Conservation (phyloP, 2,329 filamentous ascomycete species). For the Pseudogymnoascus sp. region DNA sequence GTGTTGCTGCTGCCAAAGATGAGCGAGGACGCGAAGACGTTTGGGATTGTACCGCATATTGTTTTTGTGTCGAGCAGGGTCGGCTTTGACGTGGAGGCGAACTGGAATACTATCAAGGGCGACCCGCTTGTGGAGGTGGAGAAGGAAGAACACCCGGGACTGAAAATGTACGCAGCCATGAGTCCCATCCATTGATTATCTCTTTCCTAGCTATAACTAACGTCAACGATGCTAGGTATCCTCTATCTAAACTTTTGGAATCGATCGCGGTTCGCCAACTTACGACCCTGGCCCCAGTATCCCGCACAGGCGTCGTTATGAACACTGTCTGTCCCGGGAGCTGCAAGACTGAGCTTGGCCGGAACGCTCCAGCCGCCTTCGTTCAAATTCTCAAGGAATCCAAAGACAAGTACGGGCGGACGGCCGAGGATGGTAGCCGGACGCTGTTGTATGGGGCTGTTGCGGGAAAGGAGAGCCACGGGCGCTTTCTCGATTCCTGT, state of each 20-base stretch:
- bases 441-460: slow-evolving; percentile 26
- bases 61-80: slow-evolving; percentile 15
- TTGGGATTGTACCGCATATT: slow-evolving; percentile 18
- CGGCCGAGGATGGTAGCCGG: slow-evolving; percentile 25
- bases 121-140: slow-evolving; percentile 18
- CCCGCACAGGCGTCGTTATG: slow-evolving; percentile 23
- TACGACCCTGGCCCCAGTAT: slow-evolving; percentile 18
- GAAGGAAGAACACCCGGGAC: slow-evolving; percentile 12
- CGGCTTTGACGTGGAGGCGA: slow-evolving; percentile 13
- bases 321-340: slow-evolving; percentile 26
- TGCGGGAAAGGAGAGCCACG: slow-evolving; percentile 25
- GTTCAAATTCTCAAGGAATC: slow-evolving; percentile 8
- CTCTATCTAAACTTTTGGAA: slow-evolving; percentile 25
- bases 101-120: slow-evolving; percentile 19
- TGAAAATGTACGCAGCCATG: slow-evolving; percentile 11
- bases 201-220: slow-evolving; percentile 1
- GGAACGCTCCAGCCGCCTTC: slow-evolving; percentile 16
- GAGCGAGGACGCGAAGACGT: slow-evolving; percentile 16
- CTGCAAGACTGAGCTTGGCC: slow-evolving; percentile 22
- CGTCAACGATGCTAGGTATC: slow-evolving; percentile 18
- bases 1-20: slow-evolving; percentile 36
- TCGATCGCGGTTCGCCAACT: slow-evolving; percentile 20
- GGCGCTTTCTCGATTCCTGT: slow-evolving; percentile 16
- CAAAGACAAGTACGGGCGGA: slow-evolving; percentile 19
- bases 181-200: not conserved